These are phyloP conservation scores for Pichia sp. DNA, from an alignment of 1,139 yeast species.

Conservation along the genomic window DNA sequence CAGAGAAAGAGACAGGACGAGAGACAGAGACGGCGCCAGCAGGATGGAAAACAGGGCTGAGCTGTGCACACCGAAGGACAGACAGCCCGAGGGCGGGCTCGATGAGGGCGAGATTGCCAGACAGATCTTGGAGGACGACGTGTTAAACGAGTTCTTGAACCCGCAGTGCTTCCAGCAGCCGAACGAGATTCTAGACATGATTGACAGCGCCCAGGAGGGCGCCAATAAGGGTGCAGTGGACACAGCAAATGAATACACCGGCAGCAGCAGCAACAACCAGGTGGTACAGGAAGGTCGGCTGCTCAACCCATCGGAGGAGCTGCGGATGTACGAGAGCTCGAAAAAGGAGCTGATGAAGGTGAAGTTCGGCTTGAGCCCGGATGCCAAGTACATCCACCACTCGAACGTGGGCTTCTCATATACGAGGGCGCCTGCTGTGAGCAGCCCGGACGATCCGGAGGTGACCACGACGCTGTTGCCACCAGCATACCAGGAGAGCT, in stretches of 20 bases:
- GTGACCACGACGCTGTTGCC: slow-evolving; percentile 31
- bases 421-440: slow-evolving; percentile 9
- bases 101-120: background rate
- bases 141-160: slow-evolving; percentile 19
- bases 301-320: slow-evolving; percentile 22
- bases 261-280: background rate
- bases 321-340: slow-evolving; percentile 43
- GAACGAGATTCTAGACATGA: slow-evolving; percentile 38
- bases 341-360: slow-evolving; percentile 51
- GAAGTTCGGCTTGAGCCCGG: slow-evolving; percentile 45
- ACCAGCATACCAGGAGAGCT: slow-evolving; percentile 30
- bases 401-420: slow-evolving; percentile 18
- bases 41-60: background rate
- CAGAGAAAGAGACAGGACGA: background rate
- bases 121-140: slow-evolving; percentile 15
- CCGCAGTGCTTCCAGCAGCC: slow-evolving; percentile 20
- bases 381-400: slow-evolving; percentile 14
- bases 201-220: slow-evolving; percentile 42
- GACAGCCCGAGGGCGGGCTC: background rate
- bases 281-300: background rate
- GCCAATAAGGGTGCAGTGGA: slow-evolving; percentile 47
- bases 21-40: background rate
- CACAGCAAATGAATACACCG: slow-evolving; percentile 14
- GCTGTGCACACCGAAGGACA: background rate
- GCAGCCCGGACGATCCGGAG: slow-evolving; percentile 20